Evolutionary conservation across 2,329 filamentous ascomycete species (phyloP).

Genomic region (Aspergillus flavus): DNA sequence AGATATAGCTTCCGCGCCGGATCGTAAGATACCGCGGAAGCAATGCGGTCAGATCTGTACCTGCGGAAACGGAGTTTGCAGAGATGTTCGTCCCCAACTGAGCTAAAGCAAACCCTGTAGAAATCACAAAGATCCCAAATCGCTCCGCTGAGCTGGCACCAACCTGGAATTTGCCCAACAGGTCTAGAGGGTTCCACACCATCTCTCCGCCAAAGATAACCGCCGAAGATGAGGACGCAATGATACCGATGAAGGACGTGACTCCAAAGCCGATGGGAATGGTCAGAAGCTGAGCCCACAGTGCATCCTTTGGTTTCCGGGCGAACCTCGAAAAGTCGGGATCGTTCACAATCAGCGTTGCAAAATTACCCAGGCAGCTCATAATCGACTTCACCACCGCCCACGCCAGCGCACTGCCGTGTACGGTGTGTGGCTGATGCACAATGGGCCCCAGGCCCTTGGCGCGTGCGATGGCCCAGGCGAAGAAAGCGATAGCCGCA

Average conservation of each 20-base stretch:
- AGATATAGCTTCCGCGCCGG: slow-evolving; percentile 83
- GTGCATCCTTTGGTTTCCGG: slow-evolving; percentile 70
- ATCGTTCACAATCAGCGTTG: slow-evolving; percentile 77
- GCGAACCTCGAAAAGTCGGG: slow-evolving; percentile 88
- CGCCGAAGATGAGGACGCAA: slow-evolving; percentile 68
- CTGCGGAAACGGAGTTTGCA: slow-evolving; percentile 81
- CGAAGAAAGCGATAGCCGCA: slow-evolving; percentile 83
- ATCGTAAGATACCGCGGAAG: slow-evolving; percentile 81
- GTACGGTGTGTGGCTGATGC: slow-evolving; percentile 62
- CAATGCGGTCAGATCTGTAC: slow-evolving; percentile 79
- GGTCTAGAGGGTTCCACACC: slow-evolving; percentile 73
- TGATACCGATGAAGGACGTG: slow-evolving; percentile 83
- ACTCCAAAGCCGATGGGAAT: slow-evolving; percentile 73
- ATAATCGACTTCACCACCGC: slow-evolving; percentile 83
- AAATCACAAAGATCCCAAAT: slow-evolving; percentile 75
- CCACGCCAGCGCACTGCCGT: slow-evolving; percentile 76
- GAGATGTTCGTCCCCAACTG: slow-evolving; percentile 87
- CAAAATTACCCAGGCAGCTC: slow-evolving; percentile 88
- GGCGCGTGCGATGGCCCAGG: slow-evolving; percentile 81
- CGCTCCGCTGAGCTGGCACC: slow-evolving; percentile 69
- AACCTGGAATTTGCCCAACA: slow-evolving; percentile 68
- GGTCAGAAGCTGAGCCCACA: slow-evolving; percentile 78
- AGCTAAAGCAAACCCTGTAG: slow-evolving; percentile 71
- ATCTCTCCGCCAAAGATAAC: slow-evolving; percentile 64
- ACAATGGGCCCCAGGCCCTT: slow-evolving; percentile 84